These are phyloP conservation scores for Eragrostis nindensis DNA, from an alignment of 176 grass and related monocot species.

Conservation along the genomic window DNA sequence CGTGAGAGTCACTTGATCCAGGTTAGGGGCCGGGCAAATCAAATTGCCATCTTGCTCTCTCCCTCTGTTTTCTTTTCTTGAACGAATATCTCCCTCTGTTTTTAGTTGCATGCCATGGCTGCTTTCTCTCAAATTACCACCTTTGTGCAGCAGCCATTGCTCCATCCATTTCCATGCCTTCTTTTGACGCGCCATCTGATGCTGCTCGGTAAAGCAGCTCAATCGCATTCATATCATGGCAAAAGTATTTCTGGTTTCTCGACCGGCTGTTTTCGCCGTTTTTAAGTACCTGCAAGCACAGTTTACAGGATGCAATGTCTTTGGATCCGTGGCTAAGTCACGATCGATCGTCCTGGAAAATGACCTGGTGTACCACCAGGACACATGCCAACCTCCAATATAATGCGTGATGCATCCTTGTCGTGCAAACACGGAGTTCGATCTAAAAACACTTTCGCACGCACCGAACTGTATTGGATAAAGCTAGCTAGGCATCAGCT, in stretches of 20 bases:
- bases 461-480: constrained; percentile 24
- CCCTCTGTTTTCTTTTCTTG: not conserved
- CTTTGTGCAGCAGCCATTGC: not conserved
- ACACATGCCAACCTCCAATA: constrained; percentile 16
- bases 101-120: constrained; percentile 21
- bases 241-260: not conserved
- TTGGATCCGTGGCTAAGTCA: constrained; percentile 40
- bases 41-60: not conserved
- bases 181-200: constrained; percentile 30
- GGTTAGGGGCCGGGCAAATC: constrained; percentile 23
- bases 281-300: not conserved
- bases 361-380: constrained; percentile 24
- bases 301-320: not conserved
- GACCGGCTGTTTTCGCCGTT: constrained; percentile 12
- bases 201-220: constrained; percentile 28
- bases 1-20: not conserved
- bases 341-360: constrained; percentile 35
- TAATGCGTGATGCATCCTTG: not conserved
- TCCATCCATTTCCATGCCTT: constrained; percentile 2
- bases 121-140: not conserved
- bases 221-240: constrained; percentile 24
- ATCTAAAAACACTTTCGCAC: constrained; percentile 15
- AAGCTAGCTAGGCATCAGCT: constrained; percentile 8
- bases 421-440: not conserved
- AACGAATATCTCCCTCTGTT: not conserved